Percentiles rank a stretch among this genome's conserved stretches.
phyloP scores from a whole-genome alignment of 148 eudicot genomes.

The Diospyros kaki region DNA sequence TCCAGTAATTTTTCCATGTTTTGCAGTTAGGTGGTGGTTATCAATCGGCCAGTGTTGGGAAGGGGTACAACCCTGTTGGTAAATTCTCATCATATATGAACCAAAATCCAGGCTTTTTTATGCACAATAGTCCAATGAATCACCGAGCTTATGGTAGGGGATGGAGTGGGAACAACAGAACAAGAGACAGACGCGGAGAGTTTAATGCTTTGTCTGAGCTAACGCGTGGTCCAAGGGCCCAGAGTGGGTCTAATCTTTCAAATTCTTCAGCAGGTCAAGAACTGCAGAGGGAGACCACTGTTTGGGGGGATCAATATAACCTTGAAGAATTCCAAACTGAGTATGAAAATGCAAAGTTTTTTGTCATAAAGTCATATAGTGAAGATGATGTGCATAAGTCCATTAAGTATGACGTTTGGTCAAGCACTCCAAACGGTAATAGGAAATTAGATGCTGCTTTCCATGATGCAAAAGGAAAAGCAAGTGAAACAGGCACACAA shows the following conservation, averaged over 20 bases:
- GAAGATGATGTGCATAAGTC: conserved; percentile 93
- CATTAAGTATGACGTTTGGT: conserved; percentile 88
- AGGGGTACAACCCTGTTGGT: conserved; percentile 37
- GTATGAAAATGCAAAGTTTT: conserved; percentile 76
- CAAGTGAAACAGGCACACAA: conserved; percentile 41
- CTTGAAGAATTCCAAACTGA: conserved; percentile 45
- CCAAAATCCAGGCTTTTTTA: conserved; percentile 44
- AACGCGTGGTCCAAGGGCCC: conserved; percentile 78
- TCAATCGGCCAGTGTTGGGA: conserved; percentile 36
- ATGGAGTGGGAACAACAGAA: conserved; percentile 52
- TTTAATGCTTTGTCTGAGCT: conserved; percentile 50
- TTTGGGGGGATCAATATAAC: conserved; percentile 48
- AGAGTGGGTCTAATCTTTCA: conserved; percentile 26
- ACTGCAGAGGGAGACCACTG: conserved; percentile 10
- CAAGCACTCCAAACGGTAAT: conserved; percentile 86
- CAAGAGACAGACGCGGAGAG: conserved; percentile 41
- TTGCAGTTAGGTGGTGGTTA: conserved; percentile 54
- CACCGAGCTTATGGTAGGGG: conserved; percentile 46
- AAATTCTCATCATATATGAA: conserved; percentile 38
- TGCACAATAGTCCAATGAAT: conserved; percentile 39
- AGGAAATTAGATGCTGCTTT: conserved; percentile 76
- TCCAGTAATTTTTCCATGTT: conserved; percentile 14
- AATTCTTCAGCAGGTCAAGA: conserved; percentile 35
- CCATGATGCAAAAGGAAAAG: conserved; percentile 62
- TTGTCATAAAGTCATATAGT: conserved; percentile 84